These are phyloP conservation scores for Rhizopus delemar DNA, from an alignment of 371 early-diverging fungal species.

Conservation along the genomic window DNA sequence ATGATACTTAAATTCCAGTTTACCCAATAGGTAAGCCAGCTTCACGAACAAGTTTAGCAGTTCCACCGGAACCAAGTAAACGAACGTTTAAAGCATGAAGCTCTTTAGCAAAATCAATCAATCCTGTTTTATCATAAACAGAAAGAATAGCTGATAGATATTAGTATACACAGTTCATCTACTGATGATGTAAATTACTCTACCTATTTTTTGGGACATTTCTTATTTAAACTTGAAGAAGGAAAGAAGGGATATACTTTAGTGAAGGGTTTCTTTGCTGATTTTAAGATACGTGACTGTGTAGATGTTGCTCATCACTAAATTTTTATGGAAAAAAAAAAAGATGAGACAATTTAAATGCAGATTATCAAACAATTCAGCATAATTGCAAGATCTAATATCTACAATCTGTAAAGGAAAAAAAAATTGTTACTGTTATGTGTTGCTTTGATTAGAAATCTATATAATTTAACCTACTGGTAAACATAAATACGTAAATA, in stretches of 20 bases:
- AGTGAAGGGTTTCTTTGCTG: neutral
- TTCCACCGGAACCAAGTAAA: constrained; percentile 95
- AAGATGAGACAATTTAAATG: neutral
- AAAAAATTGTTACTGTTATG: too few species aligned
- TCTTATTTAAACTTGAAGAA: constrained; percentile 4
- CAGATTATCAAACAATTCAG: neutral
- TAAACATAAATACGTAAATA: too few species aligned
- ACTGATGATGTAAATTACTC: neutral
- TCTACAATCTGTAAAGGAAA: too few species aligned
- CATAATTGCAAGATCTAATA: too few species aligned
- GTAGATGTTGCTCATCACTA: constrained; percentile 21
- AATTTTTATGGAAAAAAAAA: neutral
- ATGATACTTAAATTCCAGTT: constrained; percentile 6
- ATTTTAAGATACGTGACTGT: constrained; percentile 20
- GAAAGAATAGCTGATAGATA: constrained; percentile 80
- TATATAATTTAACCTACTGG: too few species aligned
- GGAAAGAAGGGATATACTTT: constrained; percentile 6
- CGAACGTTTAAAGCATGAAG: constrained; percentile 75
- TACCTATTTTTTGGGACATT: constrained; percentile 44
- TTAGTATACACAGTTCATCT: neutral
- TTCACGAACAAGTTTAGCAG: constrained; percentile 85
- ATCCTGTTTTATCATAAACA: constrained; percentile 95
- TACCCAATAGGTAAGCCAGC: constrained; percentile 89
- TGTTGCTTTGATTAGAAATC: too few species aligned
- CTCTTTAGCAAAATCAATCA: constrained; percentile 86